Conservation (phyloP, 345 rosid genomes). For the Cardamine occulta region DNA sequence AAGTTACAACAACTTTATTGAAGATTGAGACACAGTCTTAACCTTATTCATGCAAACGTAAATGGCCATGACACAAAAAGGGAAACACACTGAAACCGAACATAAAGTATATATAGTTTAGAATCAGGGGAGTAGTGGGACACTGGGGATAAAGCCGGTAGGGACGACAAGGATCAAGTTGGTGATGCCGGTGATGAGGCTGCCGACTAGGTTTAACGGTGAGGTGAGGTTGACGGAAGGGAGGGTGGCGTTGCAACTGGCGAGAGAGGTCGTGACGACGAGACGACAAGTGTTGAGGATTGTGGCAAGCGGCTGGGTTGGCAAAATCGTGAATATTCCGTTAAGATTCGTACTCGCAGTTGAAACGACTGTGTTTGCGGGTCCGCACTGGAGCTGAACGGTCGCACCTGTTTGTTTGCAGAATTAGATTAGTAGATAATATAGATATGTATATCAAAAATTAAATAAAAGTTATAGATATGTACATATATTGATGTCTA, state of each 20-base stretch:
- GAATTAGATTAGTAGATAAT: not conserved
- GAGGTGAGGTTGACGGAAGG: constrained; percentile 49
- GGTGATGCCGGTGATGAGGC: constrained; percentile 43
- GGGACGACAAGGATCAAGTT: not conserved
- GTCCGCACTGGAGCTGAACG: constrained; percentile 51
- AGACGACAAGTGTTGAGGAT: constrained; percentile 46
- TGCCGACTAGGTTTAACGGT: constrained; percentile 46
- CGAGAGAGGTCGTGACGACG: constrained; percentile 51
- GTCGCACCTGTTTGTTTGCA: constrained; percentile 44
- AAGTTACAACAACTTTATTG: constrained; percentile 1
- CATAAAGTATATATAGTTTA: not conserved
- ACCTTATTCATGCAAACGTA: constrained; percentile 15
- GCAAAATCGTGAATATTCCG: constrained; percentile 43
- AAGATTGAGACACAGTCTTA: not conserved
- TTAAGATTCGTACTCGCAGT: constrained; percentile 45
- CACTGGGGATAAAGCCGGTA: constrained; percentile 22
- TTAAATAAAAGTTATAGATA: no score
- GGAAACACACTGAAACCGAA: not conserved
- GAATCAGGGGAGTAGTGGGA: not conserved
- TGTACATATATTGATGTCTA: no score
- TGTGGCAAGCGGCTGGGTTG: constrained; percentile 46
- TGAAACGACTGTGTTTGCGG: constrained; percentile 36
- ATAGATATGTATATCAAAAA: no score
- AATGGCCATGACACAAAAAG: constrained; percentile 4
- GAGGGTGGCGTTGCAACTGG: constrained; percentile 51